Percentiles rank a stretch among this genome's conserved stretches.
phyloP scores from a whole-genome alignment of 2,329 filamentous ascomycete genomes.

The Bipolaris bicolor region DNA sequence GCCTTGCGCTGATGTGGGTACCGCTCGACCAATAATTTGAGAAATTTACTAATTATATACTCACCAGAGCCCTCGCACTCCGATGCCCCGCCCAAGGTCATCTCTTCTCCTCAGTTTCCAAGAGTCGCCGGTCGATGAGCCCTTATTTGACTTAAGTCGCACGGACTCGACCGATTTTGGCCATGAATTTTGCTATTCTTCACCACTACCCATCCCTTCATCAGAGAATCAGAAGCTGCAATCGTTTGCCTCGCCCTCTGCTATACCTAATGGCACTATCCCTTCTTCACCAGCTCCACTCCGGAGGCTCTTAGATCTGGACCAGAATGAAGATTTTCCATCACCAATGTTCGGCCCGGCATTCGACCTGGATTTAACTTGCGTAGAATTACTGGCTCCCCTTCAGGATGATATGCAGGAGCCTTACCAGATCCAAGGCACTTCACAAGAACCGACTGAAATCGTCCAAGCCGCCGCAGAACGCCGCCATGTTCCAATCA shows the following conservation, averaged over 20 bases:
- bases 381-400: conserved; percentile 26
- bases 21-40: neutral
- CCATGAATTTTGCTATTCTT: conserved; percentile 33
- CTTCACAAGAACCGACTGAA: neutral
- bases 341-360: conserved; percentile 9
- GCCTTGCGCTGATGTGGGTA: neutral
- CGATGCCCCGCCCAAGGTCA: conserved; percentile 17
- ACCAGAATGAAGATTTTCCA: conserved; percentile 12
- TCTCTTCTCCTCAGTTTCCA: conserved; percentile 38
- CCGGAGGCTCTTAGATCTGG: conserved; percentile 27
- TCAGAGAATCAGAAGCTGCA: conserved; percentile 12
- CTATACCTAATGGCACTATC: conserved; percentile 33
- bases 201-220: conserved; percentile 37
- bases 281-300: conserved; percentile 39
- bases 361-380: neutral
- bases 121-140: conserved; percentile 30
- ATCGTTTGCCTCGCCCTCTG: conserved; percentile 1
- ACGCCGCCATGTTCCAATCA: neutral
- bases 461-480: conserved; percentile 9
- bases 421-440: conserved; percentile 12
- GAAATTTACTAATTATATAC: neutral
- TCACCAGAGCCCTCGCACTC: conserved; percentile 21
- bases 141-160: conserved; percentile 32
- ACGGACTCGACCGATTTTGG: conserved; percentile 23
- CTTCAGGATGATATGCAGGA: conserved; percentile 28